phyloP scores from a whole-genome alignment of 257 asterid species.

The Perilla frutescens region DNA sequence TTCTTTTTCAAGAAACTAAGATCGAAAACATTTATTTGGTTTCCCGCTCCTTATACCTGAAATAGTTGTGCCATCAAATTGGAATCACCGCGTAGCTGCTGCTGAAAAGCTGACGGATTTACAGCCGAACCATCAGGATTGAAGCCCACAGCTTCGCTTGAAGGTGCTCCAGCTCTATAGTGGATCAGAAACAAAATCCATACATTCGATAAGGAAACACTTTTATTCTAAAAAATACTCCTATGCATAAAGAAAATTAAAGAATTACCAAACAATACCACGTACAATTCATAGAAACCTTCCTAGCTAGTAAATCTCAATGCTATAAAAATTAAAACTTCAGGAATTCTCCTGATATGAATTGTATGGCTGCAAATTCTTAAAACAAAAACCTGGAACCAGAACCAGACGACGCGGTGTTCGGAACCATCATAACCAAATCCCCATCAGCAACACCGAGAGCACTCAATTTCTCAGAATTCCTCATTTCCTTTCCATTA shows the following conservation, averaged over 20 bases:
- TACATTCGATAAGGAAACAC: slow-evolving; percentile 25
- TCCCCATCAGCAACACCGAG: slow-evolving; percentile 87
- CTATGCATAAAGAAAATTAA: slow-evolving; percentile 5
- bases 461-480: slow-evolving; percentile 75
- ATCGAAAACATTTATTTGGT: neutral
- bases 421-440: slow-evolving; percentile 86
- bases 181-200: slow-evolving; percentile 27
- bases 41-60: slow-evolving; percentile 62
- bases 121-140: slow-evolving; percentile 95
- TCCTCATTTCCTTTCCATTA: slow-evolving; percentile 83
- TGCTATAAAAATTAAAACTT: slow-evolving; percentile 9
- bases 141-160: slow-evolving; percentile 53
- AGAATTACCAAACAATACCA: neutral
- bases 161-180: slow-evolving; percentile 62
- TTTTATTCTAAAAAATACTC: neutral
- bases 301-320: neutral
- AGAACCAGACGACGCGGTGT: slow-evolving; percentile 50
- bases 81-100: slow-evolving; percentile 82
- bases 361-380: slow-evolving; percentile 14
- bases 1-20: slow-evolving; percentile 17
- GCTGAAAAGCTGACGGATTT: slow-evolving; percentile 92
- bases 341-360: slow-evolving; percentile 10
- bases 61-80: slow-evolving; percentile 84
- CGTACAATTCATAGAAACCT: slow-evolving; percentile 10
- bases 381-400: slow-evolving; percentile 62